A percentile compares a stretch with the other conserved stretches of the same genome.
These are phyloP conservation scores for Metschnikowia chrysomelidarum DNA, from an alignment of 805 yeast genomes.

Conservation along the genomic window DNA sequence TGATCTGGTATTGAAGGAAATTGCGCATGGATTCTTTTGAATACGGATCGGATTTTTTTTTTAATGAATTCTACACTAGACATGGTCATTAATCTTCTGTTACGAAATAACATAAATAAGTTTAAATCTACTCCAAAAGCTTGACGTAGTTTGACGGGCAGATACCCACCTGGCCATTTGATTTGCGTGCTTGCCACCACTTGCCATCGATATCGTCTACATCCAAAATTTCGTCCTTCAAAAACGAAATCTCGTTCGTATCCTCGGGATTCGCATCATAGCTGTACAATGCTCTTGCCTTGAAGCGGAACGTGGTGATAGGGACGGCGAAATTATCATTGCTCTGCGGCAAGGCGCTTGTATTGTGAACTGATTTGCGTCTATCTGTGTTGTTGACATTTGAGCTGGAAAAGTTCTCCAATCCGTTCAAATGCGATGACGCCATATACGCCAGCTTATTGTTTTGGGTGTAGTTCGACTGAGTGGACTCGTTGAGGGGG, in stretches of 20 bases:
- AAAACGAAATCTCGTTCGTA: constrained; percentile 86
- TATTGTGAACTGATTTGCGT: constrained; percentile 17
- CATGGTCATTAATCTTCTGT: too few species aligned
- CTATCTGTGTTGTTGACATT: constrained; percentile 32
- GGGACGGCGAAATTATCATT: constrained; percentile 22
- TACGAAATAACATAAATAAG: too few species aligned
- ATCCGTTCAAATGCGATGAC: constrained; percentile 57
- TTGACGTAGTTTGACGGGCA: constrained; percentile 95
- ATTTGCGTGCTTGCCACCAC: constrained; percentile 97
- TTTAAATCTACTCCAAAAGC: constrained; percentile 51
- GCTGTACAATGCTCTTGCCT: constrained; percentile 82
- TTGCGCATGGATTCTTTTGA: too few species aligned
- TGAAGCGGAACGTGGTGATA: constrained; percentile 58
- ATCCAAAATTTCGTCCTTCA: constrained; percentile 85
- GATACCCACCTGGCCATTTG: constrained; percentile 91
- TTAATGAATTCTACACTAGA: too few species aligned
- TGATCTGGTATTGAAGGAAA: too few species aligned
- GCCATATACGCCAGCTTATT: constrained; percentile 43
- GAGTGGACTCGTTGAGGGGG: constrained; percentile 35
- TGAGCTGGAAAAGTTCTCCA: constrained; percentile 50
- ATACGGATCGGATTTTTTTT: too few species aligned
- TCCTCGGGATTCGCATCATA: constrained; percentile 92
- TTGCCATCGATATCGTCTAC: constrained; percentile 92
- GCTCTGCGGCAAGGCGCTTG: constrained; percentile 4
- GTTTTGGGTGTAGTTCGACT: constrained; percentile 31